Evolutionary conservation across 2,329 filamentous ascomycete genomes (phyloP).

Genomic region (Aspergillus chevalieri): DNA sequence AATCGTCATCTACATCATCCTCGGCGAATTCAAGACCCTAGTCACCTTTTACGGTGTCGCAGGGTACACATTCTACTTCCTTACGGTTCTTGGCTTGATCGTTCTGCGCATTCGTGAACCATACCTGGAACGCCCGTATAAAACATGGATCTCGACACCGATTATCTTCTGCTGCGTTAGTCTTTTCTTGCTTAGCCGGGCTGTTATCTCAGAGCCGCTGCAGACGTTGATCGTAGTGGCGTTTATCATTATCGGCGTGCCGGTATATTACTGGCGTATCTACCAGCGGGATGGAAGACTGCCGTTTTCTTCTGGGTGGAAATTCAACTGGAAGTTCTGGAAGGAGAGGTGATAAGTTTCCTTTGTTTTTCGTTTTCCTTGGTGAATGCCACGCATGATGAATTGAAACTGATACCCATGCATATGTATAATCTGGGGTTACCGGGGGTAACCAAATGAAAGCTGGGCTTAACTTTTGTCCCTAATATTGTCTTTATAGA

Average conservation of each 20-base stretch:
- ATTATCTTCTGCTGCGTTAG: slow-evolving; percentile 98
- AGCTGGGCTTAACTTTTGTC: background rate
- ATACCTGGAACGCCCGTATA: slow-evolving; percentile 80
- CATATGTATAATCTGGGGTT: slow-evolving; percentile 15
- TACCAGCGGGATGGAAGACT: slow-evolving; percentile 52
- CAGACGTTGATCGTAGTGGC: slow-evolving; percentile 82
- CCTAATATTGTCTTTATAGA: too few species aligned
- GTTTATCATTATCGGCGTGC: slow-evolving; percentile 77
- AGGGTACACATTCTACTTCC: slow-evolving; percentile 94
- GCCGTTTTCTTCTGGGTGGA: slow-evolving; percentile 13
- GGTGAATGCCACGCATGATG: slow-evolving; percentile 5
- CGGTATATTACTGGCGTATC: slow-evolving; percentile 84
- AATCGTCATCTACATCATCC: slow-evolving; percentile 69
- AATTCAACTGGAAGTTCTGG: slow-evolving; percentile 40
- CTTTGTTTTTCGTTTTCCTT: slow-evolving; percentile 2
- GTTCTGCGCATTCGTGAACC: slow-evolving; percentile 84
- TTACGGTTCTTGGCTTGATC: slow-evolving; percentile 89
- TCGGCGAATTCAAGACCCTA: slow-evolving; percentile 86
- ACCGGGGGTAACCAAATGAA: slow-evolving; percentile 2
- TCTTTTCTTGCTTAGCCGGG: slow-evolving; percentile 79
- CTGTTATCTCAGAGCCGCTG: slow-evolving; percentile 82
- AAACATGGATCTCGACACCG: slow-evolving; percentile 93
- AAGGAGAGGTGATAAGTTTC: slow-evolving; percentile 5
- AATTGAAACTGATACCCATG: slow-evolving; percentile 23
- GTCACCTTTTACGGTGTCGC: slow-evolving; percentile 97